Evolutionary conservation across 257 asterid genomes (phyloP).

Genomic region (Rubia yunnanensis): DNA sequence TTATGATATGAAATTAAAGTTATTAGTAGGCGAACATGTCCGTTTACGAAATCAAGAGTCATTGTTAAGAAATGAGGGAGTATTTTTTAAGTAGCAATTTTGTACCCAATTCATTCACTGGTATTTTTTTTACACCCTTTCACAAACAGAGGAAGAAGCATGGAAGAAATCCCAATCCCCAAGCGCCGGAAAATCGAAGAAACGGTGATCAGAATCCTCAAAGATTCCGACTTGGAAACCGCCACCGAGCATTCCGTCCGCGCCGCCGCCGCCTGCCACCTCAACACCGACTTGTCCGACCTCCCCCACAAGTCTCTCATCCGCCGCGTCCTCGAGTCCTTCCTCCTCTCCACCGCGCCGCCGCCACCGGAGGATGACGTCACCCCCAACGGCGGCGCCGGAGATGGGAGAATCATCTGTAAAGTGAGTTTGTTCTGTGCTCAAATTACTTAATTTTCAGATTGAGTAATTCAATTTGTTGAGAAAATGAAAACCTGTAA

Average conservation of each 20-base stretch:
- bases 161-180: constrained; percentile 20
- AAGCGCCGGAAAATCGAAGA: constrained; percentile 41
- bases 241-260: constrained; percentile 52
- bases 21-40: too few species aligned
- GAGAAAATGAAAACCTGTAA: not conserved
- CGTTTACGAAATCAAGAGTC: too few species aligned
- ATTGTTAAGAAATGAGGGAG: too few species aligned
- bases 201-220: constrained; percentile 33
- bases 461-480: not conserved
- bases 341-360: constrained; percentile 35
- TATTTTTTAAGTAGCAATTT: too few species aligned
- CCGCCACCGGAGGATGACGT: not conserved
- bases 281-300: constrained; percentile 35
- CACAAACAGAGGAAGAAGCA: too few species aligned
- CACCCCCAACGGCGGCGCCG: not conserved
- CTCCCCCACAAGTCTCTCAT: constrained; percentile 29
- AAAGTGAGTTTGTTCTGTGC: constrained; percentile 24
- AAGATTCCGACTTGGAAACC: constrained; percentile 43
- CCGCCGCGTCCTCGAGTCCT: constrained; percentile 40
- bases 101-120: not conserved
- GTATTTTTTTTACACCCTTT: too few species aligned
- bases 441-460: not conserved
- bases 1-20: too few species aligned
- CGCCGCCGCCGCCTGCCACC: constrained; percentile 32
- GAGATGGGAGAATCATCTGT: constrained; percentile 36